These are phyloP conservation scores for Atkinsonella hypoxylon DNA, from an alignment of 2,329 filamentous ascomycete species.

Conservation along the genomic window DNA sequence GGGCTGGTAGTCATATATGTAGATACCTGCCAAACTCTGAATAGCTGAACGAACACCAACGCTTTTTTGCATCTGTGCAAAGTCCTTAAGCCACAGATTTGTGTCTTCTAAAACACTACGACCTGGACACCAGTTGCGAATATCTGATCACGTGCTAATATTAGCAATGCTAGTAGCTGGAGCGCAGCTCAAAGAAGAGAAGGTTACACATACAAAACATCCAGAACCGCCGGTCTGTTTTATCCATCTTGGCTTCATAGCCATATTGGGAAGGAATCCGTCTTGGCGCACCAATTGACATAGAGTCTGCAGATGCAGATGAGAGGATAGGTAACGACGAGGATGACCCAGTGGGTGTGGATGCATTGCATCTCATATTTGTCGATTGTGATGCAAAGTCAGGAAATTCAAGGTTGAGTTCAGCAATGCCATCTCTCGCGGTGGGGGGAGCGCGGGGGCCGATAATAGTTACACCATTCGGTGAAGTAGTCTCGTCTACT, in stretches of 20 bases:
- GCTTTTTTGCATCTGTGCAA: slow-evolving; percentile 25
- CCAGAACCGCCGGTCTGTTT: slow-evolving; percentile 21
- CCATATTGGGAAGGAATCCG: slow-evolving; percentile 20
- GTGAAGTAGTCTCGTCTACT: background rate
- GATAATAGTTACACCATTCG: background rate
- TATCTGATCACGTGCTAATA: slow-evolving; percentile 15
- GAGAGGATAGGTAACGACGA: background rate
- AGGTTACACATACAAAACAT: slow-evolving; percentile 20
- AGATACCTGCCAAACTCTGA: slow-evolving; percentile 28
- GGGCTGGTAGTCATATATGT: slow-evolving; percentile 28
- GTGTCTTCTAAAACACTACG: slow-evolving; percentile 25
- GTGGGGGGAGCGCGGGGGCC: background rate
- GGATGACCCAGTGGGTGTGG: background rate
- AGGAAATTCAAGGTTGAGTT: background rate
- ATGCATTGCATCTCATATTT: background rate
- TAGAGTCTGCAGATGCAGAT: background rate
- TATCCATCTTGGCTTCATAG: slow-evolving; percentile 21
- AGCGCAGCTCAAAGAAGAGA: too few species aligned
- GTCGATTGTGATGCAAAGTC: background rate
- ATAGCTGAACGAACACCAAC: slow-evolving; percentile 24
- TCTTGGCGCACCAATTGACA: slow-evolving; percentile 4
- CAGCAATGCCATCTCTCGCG: background rate
- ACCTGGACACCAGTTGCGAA: slow-evolving; percentile 28
- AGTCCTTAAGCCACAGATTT: slow-evolving; percentile 28
- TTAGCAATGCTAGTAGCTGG: background rate